Conservation (phyloP, 164 flowering plant genomes). For the Nymphaea thermarum region DNA sequence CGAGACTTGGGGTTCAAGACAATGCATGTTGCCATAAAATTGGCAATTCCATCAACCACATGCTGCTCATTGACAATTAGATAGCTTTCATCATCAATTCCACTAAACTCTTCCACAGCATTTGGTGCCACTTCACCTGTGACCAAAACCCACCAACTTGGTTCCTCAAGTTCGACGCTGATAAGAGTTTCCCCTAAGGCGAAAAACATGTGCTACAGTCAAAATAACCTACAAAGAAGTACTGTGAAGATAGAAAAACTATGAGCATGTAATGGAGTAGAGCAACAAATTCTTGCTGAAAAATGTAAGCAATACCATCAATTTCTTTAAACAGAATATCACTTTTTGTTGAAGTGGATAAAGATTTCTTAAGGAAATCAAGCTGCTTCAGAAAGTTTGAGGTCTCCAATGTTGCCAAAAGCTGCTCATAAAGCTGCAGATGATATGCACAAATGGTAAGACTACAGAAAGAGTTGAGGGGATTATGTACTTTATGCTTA, state of each 20-base stretch:
- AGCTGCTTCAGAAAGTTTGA: constrained; percentile 44
- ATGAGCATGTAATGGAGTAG: neutral
- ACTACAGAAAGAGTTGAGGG: neutral
- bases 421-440: constrained; percentile 56
- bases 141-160: constrained; percentile 98
- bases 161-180: constrained; percentile 45
- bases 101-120: constrained; percentile 61
- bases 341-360: constrained; percentile 17
- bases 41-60: constrained; percentile 89
- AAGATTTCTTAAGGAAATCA: constrained; percentile 30
- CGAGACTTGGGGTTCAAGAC: constrained; percentile 66
- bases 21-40: constrained; percentile 85
- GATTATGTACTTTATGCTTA: no score
- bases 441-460: neutral
- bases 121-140: constrained; percentile 61
- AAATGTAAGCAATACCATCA: constrained; percentile 32
- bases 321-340: constrained; percentile 63
- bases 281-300: neutral
- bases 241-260: neutral
- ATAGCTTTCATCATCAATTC: constrained; percentile 77
- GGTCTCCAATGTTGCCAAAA: constrained; percentile 62
- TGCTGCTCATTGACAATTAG: constrained; percentile 64
- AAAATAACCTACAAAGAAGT: neutral
- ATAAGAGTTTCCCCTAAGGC: constrained; percentile 44
- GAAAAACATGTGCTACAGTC: neutral